These are phyloP conservation scores for Aspergillus steynii DNA, from an alignment of 495 filamentous ascomycete species.

Conservation along the genomic window DNA sequence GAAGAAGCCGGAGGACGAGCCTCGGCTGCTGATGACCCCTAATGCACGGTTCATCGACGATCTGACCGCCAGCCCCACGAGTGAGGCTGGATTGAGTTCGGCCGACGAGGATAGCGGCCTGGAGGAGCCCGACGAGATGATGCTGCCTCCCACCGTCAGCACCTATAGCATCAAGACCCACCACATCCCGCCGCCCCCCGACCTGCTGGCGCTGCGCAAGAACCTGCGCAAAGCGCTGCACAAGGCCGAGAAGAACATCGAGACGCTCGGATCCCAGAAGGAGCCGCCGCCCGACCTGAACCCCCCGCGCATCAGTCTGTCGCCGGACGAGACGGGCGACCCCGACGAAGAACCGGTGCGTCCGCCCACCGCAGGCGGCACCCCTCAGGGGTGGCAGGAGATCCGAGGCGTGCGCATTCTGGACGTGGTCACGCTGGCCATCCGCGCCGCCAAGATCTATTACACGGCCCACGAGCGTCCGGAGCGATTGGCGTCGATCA, in stretches of 20 bases:
- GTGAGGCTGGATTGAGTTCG: constrained; percentile 40
- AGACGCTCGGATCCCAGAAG: constrained; percentile 40
- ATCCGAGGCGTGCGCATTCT: constrained; percentile 88
- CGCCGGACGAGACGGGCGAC: constrained; percentile 32
- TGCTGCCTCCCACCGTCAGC: constrained; percentile 94
- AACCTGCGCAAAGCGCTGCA: constrained; percentile 70
- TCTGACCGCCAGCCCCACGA: constrained; percentile 54
- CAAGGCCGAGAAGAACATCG: constrained; percentile 67
- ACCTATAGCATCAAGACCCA: constrained; percentile 91
- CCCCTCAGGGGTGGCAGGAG: constrained; percentile 70
- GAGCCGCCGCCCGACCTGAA: constrained; percentile 32
- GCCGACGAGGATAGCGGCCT: constrained; percentile 53
- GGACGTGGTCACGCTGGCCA: constrained; percentile 89
- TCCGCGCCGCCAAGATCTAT: constrained; percentile 91
- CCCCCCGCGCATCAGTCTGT: constrained; percentile 35
- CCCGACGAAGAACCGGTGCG: constrained; percentile 37
- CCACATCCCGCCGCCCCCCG: constrained; percentile 82
- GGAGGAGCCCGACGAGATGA: constrained; percentile 62
- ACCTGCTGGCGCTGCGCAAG: constrained; percentile 71
- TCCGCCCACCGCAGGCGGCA: constrained; percentile 21
- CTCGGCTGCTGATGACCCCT: constrained; percentile 43
- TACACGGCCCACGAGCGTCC: constrained; percentile 86
- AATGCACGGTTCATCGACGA: constrained; percentile 45
- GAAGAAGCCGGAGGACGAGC: constrained; percentile 44
- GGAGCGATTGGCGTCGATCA: constrained; percentile 79